These are phyloP conservation scores for Hyaloscypha bicolor DNA, from an alignment of 495 filamentous ascomycete species.

Conservation along the genomic window DNA sequence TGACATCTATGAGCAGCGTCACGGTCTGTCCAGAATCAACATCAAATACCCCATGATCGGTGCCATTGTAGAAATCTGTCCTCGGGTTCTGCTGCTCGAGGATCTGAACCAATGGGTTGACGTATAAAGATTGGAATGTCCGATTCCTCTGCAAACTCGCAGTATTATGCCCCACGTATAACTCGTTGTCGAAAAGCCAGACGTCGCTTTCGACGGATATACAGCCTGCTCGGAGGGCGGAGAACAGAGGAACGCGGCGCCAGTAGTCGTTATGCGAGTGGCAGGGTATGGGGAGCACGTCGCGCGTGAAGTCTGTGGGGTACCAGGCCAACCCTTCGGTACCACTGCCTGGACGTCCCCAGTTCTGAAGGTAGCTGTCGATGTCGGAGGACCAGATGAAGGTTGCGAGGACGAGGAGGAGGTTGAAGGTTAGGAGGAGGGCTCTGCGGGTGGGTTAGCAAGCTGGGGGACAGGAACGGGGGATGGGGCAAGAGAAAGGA, in stretches of 20 bases:
- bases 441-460: conserved; percentile 24
- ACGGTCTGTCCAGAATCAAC: conserved; percentile 60
- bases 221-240: conserved; percentile 64
- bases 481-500: background rate
- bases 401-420: conserved; percentile 53
- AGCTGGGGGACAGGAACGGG: too few relatives aligned
- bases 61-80: conserved; percentile 45
- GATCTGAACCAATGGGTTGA: conserved; percentile 62
- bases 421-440: conserved; percentile 45
- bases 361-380: conserved; percentile 53
- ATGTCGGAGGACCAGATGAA: conserved; percentile 61
- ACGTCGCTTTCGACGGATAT: conserved; percentile 87
- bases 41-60: conserved; percentile 62
- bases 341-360: conserved; percentile 51
- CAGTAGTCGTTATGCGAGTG: conserved; percentile 94
- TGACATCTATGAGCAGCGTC: conserved; percentile 74
- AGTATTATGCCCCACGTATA: conserved; percentile 62
- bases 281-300: conserved; percentile 67
- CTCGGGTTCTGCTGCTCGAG: conserved; percentile 56
- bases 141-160: conserved; percentile 53
- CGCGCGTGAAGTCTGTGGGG: conserved; percentile 73
- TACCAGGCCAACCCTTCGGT: conserved; percentile 59
- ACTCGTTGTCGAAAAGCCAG: conserved; percentile 73
- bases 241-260: conserved; percentile 71
- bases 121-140: conserved; percentile 65